A percentile compares a stretch with the other conserved stretches of the same genome.
These are phyloP conservation scores for Aureobasidium vineae DNA, from an alignment of 2,329 filamentous ascomycete genomes.

Conservation along the genomic window DNA sequence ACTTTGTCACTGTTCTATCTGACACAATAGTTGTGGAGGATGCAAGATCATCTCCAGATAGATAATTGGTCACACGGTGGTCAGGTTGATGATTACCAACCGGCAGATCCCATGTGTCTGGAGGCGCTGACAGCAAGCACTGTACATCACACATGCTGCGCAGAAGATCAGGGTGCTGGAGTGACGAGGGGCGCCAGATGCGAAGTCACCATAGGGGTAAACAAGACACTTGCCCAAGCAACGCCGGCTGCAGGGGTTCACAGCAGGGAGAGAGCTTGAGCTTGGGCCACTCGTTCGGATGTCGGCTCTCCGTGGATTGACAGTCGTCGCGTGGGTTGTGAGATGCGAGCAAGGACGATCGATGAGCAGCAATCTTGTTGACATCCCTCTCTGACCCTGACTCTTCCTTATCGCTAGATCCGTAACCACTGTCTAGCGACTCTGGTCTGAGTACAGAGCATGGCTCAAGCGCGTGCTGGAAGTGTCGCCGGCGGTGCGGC, in stretches of 20 bases:
- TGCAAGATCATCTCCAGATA: neutral
- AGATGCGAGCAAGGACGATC: neutral
- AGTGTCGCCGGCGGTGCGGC: slow-evolving; percentile 29
- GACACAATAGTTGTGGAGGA: slow-evolving; percentile 9
- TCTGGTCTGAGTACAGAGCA: neutral
- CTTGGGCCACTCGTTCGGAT: slow-evolving; percentile 20
- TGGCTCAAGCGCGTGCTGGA: slow-evolving; percentile 23
- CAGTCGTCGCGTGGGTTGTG: slow-evolving; percentile 12
- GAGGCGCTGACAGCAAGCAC: slow-evolving; percentile 2
- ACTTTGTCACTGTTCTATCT: neutral
- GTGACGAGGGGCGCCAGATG: neutral
- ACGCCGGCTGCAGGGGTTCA: slow-evolving; percentile 14
- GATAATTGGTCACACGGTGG: neutral
- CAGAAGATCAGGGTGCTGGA: slow-evolving; percentile 13
- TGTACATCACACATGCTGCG: slow-evolving; percentile 11
- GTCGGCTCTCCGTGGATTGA: slow-evolving; percentile 2
- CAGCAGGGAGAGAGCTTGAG: slow-evolving; percentile 11
- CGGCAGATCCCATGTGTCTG: neutral
- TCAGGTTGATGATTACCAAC: neutral
- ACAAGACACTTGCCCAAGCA: slow-evolving; percentile 2
- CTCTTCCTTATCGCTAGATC: neutral
- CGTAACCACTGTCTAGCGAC: neutral
- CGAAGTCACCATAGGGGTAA: slow-evolving; percentile 7
- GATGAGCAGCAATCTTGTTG: neutral
- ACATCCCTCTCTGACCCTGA: neutral